Evolutionary conservation across 805 yeast species (phyloP), one percentile per base, ranked within the genome.

Genomic region (Tanozyma kutaoensis): DNA sequence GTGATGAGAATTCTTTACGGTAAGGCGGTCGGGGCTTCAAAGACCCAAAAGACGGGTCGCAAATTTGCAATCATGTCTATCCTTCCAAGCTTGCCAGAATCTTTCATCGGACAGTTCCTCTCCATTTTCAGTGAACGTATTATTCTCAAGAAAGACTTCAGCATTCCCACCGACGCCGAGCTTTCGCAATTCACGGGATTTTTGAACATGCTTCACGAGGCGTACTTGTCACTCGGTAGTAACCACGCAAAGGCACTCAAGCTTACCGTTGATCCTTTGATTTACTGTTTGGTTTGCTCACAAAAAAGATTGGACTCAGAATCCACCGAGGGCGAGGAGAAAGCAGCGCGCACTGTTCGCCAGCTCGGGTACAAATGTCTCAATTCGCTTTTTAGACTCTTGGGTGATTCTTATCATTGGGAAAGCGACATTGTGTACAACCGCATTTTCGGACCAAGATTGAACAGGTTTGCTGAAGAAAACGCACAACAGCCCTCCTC

Each of bases 401-500:
- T 80, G 22, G 75, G 74, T 7, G 62, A 57, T 0, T 33, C 43
- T 2, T 61, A 59, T 28, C 48, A 66, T 20, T 85, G 95, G 95
- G 40, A 33, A 5, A 34, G 42, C 5, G 52, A 55, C 7, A 63
- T 63, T 35, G 60, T 91, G 9, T 77, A 68, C 41, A 45, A 50
- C 3, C 44, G 55, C 14, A 57, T 84, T 14, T 55, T 88, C 10
- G 40, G 47, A 13, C 85, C 93, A 6, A 68, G 93, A 42, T 57
- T 91, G 38, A 57, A 34, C 1, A 56, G 63, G 9, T 88, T 88
- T 48, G 76, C 76, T 3, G 64, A 55, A 22, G 94, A 79, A 40
- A 91, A 88, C 46, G 56, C 77, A 18, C 93, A 84, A 43, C 84
- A 78, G 40, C 76, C 88, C 1, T 84, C 96, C 0, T 66, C 93